Percentiles rank a stretch among this genome's conserved stretches.
These are phyloP conservation scores for Ploettnerulaceae sp. DNA, from an alignment of 2,329 filamentous ascomycete genomes.

Conservation along the genomic window DNA sequence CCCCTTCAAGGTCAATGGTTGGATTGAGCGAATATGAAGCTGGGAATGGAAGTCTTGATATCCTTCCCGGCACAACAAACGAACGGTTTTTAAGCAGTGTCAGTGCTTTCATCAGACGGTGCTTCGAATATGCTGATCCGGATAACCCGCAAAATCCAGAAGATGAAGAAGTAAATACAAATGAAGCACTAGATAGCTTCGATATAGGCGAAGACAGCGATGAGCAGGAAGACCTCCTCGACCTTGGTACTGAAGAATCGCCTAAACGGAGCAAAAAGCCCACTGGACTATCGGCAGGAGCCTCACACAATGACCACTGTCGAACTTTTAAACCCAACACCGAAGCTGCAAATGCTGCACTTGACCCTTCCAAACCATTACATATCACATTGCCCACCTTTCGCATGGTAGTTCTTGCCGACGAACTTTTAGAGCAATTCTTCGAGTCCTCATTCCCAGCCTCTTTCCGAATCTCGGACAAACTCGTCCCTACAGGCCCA, in stretches of 20 bases:
- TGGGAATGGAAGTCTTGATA: constrained; percentile 32
- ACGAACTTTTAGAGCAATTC: constrained; percentile 93
- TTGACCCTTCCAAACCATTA: constrained; percentile 88
- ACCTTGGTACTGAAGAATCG: constrained; percentile 44
- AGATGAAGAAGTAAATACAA: constrained; percentile 33
- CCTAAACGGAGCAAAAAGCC: constrained; percentile 37
- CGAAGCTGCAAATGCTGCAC: constrained; percentile 78
- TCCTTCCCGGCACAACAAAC: constrained; percentile 58
- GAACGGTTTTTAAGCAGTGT: constrained; percentile 90
- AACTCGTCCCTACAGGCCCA: constrained; percentile 38
- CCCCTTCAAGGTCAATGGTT: constrained; percentile 55
- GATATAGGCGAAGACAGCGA: constrained; percentile 71
- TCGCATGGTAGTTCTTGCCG: constrained; percentile 95
- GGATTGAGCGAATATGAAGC: constrained; percentile 45
- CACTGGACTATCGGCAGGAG: constrained; percentile 14
- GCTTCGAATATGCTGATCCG: constrained; percentile 97
- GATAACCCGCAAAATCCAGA: constrained; percentile 65
- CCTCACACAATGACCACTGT: constrained; percentile 21
- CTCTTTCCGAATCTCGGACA: constrained; percentile 82
- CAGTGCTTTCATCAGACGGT: constrained; percentile 90
- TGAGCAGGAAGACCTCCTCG: constrained; percentile 55
- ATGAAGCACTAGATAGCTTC: constrained; percentile 48
- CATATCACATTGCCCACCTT: constrained; percentile 97
- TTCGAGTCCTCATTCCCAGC: constrained; percentile 94
- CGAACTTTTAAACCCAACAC: constrained; percentile 59